Conservation (phyloP, 805 yeast species). For the Candida pseudofarinosa region DNA sequence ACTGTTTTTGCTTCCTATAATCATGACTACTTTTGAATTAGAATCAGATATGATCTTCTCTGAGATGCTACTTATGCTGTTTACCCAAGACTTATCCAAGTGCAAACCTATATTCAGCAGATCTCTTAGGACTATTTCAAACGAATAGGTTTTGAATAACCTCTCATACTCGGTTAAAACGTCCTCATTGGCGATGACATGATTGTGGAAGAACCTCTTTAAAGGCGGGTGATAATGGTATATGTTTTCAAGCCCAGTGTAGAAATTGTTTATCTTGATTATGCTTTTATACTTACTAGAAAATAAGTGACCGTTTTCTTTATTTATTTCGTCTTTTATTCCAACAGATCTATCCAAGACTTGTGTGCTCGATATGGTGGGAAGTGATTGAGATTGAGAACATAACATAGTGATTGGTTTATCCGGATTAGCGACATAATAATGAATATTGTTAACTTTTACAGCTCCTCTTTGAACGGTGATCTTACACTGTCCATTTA, state of each 20-base stretch:
- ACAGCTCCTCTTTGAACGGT: slow-evolving; percentile 46
- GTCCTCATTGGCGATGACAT: slow-evolving; percentile 2
- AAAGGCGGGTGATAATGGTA: slow-evolving; percentile 43
- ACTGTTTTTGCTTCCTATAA: slow-evolving; percentile 66
- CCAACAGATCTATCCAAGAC: slow-evolving; percentile 23
- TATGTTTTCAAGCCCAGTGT: slow-evolving; percentile 44
- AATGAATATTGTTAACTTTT: slow-evolving; percentile 36
- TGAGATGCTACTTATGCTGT: slow-evolving; percentile 1
- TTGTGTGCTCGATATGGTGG: slow-evolving; percentile 42
- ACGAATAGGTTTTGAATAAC: slow-evolving; percentile 29
- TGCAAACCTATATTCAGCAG: slow-evolving; percentile 18
- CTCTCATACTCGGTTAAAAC: slow-evolving; percentile 6
- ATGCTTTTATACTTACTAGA: slow-evolving; percentile 41
- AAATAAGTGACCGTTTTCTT: slow-evolving; percentile 36
- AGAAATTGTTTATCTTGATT: slow-evolving; percentile 28
- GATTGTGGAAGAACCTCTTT: slow-evolving; percentile 34
- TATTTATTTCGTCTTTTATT: slow-evolving; percentile 21
- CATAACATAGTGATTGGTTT: slow-evolving; percentile 19
- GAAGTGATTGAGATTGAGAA: slow-evolving; percentile 35
- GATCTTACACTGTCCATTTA: slow-evolving; percentile 46
- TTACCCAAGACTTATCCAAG: slow-evolving; percentile 10
- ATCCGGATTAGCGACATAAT: slow-evolving; percentile 21
- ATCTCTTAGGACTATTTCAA: slow-evolving; percentile 29
- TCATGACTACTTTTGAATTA: slow-evolving; percentile 27
- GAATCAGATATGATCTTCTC: slow-evolving; percentile 3